A percentile compares a stretch with the other conserved stretches of the same genome.
Conservation (phyloP, 345 rosid genomes). For the Dovyalis caffra region DNA sequence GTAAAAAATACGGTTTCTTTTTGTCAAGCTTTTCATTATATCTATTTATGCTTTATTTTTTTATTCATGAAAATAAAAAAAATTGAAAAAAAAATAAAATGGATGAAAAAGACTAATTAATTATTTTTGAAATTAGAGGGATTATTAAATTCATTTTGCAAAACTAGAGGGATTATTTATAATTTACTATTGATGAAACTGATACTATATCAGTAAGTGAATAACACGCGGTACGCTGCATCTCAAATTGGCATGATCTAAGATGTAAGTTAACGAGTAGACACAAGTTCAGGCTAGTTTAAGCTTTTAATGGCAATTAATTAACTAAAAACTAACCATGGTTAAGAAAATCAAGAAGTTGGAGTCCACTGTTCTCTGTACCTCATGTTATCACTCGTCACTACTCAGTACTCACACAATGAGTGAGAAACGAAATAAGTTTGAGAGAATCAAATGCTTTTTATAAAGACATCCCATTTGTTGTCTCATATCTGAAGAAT, state of each 20-base stretch:
- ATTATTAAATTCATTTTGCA: too few relatives aligned
- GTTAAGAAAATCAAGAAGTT: constrained; percentile 12
- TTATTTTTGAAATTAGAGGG: too few relatives aligned
- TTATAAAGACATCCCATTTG: constrained; percentile 29
- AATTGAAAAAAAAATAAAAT: too few relatives aligned
- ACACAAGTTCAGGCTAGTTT: background rate
- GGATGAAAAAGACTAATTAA: too few relatives aligned
- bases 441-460: constrained; percentile 38
- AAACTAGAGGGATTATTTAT: too few relatives aligned
- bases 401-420: background rate
- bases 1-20: too few relatives aligned
- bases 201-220: too few relatives aligned
- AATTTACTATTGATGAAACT: too few relatives aligned
- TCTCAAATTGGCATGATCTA: background rate
- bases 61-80: too few relatives aligned
- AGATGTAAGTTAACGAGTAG: background rate
- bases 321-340: constrained; percentile 17
- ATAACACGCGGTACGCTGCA: background rate
- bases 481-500: constrained; percentile 5
- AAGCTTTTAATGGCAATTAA: background rate
- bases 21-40: too few relatives aligned
- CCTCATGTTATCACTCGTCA: constrained; percentile 11
- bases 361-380: constrained; percentile 19
- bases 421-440: background rate
- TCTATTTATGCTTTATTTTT: too few relatives aligned